phyloP scores from a whole-genome alignment of 352 stramenopile species.

The Pythium periplocum region DNA sequence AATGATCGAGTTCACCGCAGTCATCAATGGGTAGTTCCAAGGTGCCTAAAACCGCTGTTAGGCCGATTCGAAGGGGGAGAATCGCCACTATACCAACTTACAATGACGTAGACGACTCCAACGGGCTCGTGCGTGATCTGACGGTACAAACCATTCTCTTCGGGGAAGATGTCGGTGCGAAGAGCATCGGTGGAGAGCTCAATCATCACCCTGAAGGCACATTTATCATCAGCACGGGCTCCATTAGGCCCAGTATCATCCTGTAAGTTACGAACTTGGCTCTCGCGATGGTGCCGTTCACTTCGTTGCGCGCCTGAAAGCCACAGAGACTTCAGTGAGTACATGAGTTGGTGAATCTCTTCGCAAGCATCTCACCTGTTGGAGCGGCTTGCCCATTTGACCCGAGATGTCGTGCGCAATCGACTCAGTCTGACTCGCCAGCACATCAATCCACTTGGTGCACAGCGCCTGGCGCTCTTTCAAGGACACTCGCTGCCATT shows the following conservation, averaged over 20 bases:
- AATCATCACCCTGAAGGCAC: slow-evolving; percentile 45
- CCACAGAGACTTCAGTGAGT: too few species aligned
- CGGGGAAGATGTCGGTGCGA: slow-evolving; percentile 49
- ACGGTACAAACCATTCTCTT: slow-evolving; percentile 64
- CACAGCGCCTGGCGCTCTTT: slow-evolving; percentile 55
- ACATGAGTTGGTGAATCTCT: too few species aligned
- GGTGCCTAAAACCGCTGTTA: slow-evolving; percentile 28
- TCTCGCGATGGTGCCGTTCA: slow-evolving; percentile 64
- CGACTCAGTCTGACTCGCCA: slow-evolving; percentile 47
- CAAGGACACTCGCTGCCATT: slow-evolving; percentile 55
- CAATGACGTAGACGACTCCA: slow-evolving; percentile 81
- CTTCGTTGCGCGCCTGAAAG: slow-evolving; percentile 58
- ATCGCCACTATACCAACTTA: slow-evolving; percentile 15
- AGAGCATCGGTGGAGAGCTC: slow-evolving; percentile 64
- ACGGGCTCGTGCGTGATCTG: slow-evolving; percentile 80
- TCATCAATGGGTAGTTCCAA: slow-evolving; percentile 87
- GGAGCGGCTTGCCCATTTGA: slow-evolving; percentile 82
- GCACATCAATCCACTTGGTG: slow-evolving; percentile 53
- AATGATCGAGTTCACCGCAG: slow-evolving; percentile 82
- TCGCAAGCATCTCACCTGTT: slow-evolving; percentile 1
- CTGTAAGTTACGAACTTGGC: slow-evolving; percentile 31
- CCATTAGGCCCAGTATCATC: background rate
- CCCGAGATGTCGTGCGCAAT: slow-evolving; percentile 75
- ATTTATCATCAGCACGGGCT: too few species aligned
- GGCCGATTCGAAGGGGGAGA: too few species aligned